These are phyloP conservation scores for Fusarium agapanthi DNA, from an alignment of 2,329 filamentous ascomycete species.

Conservation along the genomic window DNA sequence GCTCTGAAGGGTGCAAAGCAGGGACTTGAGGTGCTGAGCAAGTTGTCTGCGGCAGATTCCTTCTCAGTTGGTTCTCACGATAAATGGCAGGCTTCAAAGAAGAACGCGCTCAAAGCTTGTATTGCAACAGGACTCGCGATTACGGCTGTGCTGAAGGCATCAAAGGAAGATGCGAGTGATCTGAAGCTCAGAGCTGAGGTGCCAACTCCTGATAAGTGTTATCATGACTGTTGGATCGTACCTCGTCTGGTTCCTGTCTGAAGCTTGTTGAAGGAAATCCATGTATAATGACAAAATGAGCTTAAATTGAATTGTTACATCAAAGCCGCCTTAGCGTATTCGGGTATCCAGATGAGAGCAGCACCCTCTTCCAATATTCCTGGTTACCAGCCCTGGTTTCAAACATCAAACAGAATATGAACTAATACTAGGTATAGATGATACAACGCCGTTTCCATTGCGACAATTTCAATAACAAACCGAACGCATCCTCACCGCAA, in stretches of 20 bases:
- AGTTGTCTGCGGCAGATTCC: conserved; percentile 59
- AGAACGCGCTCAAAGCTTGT: conserved; percentile 72
- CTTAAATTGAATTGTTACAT: conserved; percentile 26
- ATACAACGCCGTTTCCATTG: conserved; percentile 27
- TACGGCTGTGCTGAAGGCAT: conserved; percentile 64
- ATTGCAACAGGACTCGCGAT: conserved; percentile 75
- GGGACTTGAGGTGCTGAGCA: conserved; percentile 65
- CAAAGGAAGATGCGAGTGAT: conserved; percentile 49
- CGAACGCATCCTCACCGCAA: conserved; percentile 21
- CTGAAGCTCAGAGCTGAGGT: conserved; percentile 60
- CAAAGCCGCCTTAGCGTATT: conserved; percentile 33
- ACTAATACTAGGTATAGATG: conserved; percentile 1
- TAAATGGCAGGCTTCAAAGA: conserved; percentile 68
- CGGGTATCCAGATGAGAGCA: conserved; percentile 42
- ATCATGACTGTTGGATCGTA: conserved; percentile 73
- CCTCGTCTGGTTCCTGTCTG: conserved; percentile 54
- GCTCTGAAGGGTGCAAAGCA: conserved; percentile 60
- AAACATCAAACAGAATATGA: neutral
- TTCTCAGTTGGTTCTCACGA: conserved; percentile 67
- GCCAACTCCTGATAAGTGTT: conserved; percentile 61
- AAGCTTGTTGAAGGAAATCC: neutral
- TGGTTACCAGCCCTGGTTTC: neutral
- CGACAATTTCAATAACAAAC: conserved; percentile 11
- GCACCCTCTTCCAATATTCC: conserved; percentile 14
- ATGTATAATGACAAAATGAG: conserved; percentile 4